These are phyloP conservation scores for Penicillium verrucosum DNA, from an alignment of 2,329 filamentous ascomycete genomes.

Conservation along the genomic window DNA sequence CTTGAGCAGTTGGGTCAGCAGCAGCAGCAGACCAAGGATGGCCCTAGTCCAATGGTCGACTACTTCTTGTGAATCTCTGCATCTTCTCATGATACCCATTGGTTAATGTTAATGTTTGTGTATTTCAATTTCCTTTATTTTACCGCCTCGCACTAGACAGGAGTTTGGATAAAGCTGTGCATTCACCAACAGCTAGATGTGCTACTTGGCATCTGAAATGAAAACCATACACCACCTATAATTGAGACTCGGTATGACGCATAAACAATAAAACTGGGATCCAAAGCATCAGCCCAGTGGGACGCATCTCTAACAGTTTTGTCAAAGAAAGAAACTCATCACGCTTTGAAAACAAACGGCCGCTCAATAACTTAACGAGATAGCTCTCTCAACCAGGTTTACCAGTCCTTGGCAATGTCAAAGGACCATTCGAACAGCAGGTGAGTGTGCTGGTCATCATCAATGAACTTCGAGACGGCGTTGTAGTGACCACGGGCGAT, in stretches of 20 bases:
- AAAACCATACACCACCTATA: conserved; percentile 8
- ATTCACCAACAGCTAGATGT: conserved; percentile 26
- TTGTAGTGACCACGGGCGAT: conserved; percentile 86
- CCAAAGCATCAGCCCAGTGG: conserved; percentile 12
- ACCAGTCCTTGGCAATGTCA: conserved; percentile 95
- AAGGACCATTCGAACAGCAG: conserved; percentile 95
- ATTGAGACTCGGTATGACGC: conserved; percentile 7
- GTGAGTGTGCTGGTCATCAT: conserved; percentile 90
- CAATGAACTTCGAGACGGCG: conserved; percentile 83
- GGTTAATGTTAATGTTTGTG: conserved; percentile 14
- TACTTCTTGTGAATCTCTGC: conserved; percentile 57
- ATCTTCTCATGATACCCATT: conserved; percentile 58
- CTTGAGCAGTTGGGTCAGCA: conserved; percentile 71
- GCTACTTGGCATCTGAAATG: conserved; percentile 10
- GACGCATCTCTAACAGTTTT: conserved; percentile 29
- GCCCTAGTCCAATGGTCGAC: conserved; percentile 68
- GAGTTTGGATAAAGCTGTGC: conserved; percentile 29
- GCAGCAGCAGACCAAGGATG: conserved; percentile 61
- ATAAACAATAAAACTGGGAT: conserved; percentile 12
- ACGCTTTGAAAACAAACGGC: conserved; percentile 26
- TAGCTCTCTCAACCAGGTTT: conserved; percentile 14
- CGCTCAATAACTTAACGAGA: conserved; percentile 24
- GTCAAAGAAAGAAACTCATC: conserved; percentile 29
- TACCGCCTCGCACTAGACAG: conserved; percentile 18
- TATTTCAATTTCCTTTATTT: conserved; percentile 12